Percentiles rank a stretch among this genome's conserved stretches.
Conservation (phyloP, 352 stramenopile species). For the Phytopythium sindhum region DNA sequence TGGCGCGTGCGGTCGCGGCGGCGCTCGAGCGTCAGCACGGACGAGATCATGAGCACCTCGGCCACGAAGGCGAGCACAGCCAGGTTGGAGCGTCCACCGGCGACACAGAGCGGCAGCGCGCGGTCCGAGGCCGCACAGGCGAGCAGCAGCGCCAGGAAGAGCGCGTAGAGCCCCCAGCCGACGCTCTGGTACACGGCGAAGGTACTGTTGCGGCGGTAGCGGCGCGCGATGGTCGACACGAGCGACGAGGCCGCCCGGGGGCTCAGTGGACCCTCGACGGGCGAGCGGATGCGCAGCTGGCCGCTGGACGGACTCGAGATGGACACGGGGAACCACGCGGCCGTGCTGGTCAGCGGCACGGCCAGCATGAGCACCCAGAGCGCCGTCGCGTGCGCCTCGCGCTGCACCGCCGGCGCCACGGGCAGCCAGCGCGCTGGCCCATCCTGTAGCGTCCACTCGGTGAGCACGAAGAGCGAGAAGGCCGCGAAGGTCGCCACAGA, state of each 20-base stretch:
- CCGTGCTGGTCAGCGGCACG: slow-evolving; percentile 54
- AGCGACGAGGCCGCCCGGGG: slow-evolving; percentile 19
- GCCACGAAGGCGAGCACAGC: slow-evolving; percentile 66
- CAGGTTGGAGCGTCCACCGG: slow-evolving; percentile 47
- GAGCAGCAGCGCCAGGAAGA: slow-evolving; percentile 47
- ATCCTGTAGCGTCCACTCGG: slow-evolving; percentile 44
- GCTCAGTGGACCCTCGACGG: slow-evolving; percentile 9
- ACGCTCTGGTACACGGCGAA: slow-evolving; percentile 71
- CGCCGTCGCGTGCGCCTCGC: slow-evolving; percentile 29
- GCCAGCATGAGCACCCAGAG: slow-evolving; percentile 46
- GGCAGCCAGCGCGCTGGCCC: slow-evolving; percentile 25
- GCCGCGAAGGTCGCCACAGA: slow-evolving; percentile 55
- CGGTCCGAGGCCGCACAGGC: slow-evolving; percentile 21
- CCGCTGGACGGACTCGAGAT: slow-evolving; percentile 27
- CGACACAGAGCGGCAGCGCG: slow-evolving; percentile 33
- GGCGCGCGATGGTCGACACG: slow-evolving; percentile 18
- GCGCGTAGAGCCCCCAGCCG: slow-evolving; percentile 50
- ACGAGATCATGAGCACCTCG: slow-evolving; percentile 77
- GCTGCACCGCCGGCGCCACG: slow-evolving; percentile 26
- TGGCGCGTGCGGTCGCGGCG: slow-evolving; percentile 29
- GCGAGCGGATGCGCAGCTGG: slow-evolving; percentile 31
- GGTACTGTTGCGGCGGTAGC: slow-evolving; percentile 45
- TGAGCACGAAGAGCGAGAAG: slow-evolving; percentile 59
- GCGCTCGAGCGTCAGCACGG: slow-evolving; percentile 60
- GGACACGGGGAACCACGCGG: slow-evolving; percentile 53